Evolutionary conservation across 2,329 filamentous ascomycete genomes (phyloP), one percentile per base, ranked within the genome.

Genomic region (Fusarium albidum): DNA sequence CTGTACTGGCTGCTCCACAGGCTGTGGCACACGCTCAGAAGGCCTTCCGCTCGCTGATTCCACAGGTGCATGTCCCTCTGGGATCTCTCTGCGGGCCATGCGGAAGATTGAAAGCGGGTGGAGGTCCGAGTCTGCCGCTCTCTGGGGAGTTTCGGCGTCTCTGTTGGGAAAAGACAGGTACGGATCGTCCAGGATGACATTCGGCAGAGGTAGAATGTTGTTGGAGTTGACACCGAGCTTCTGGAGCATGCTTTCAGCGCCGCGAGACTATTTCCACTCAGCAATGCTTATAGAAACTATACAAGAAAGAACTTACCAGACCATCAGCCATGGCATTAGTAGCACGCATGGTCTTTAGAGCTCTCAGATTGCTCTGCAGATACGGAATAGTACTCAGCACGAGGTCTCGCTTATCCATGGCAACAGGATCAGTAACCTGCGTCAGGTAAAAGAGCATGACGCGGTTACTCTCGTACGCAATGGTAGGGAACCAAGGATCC

Each of bases 381-480:
- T 51, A 57, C 5, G 53, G 40, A 28, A 57, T 57, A 3, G 53
- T 57, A 21, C 46, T 50, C 13, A 57, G 25, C 11, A 59, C 46
- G 8, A 59, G 37, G 12, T 59, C 53, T 9, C 41, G 42, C 27
- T 54, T 59, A 13, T 43, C 32, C 4, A 41, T 31, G 9, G 28
- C 35, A 27, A 49, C 18, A 8, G 45, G 45, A 13, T 49, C 28
- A 1, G 37, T 41, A 6, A 57, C 38, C 9, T 57, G 51, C 7
- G 55, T 55, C 29, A 59, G 18, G 29, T 59, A 59, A 32, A 49
- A 59, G 6, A 59, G 52, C 55, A 59, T 59, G 9, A 59, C 54
- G 10, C 52, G 53, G n/a, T 49, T 56, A 4, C 45, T 49, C 45
- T 49, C 55, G n/a, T 59, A 59, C 1, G 52, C 52, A 17, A 59